Percentiles rank a stretch among this genome's conserved stretches.
phyloP scores from a whole-genome alignment of 202 grass and related monocot genomes.

The Hordeum pubiflorum region DNA sequence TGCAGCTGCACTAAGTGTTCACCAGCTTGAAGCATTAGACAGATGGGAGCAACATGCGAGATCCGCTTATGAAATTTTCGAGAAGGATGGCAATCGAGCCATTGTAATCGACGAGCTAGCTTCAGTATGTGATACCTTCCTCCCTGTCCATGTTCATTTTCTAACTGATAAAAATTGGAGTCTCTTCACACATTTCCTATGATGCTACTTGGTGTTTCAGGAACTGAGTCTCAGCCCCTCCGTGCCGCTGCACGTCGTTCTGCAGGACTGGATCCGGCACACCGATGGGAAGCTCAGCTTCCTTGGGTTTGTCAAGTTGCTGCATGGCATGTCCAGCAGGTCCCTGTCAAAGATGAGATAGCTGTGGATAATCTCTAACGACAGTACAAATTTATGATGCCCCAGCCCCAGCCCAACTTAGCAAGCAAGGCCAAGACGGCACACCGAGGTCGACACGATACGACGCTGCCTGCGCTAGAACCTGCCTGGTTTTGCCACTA shows the following conservation, averaged over 20 bases:
- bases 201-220: constrained; percentile 20
- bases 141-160: not conserved
- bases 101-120: constrained; percentile 77
- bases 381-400: constrained; percentile 16
- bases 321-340: constrained; percentile 66
- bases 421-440: constrained; percentile 11
- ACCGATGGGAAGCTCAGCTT: constrained; percentile 74
- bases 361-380: constrained; percentile 37
- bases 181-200: not conserved
- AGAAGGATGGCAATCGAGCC: constrained; percentile 73
- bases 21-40: constrained; percentile 79
- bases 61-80: constrained; percentile 65
- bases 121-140: constrained; percentile 40
- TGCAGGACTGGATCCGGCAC: constrained; percentile 79
- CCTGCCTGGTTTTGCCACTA: constrained; percentile 26
- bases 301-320: constrained; percentile 67
- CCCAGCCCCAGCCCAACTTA: constrained; percentile 4
- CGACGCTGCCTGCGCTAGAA: constrained; percentile 16
- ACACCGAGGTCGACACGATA: constrained; percentile 9
- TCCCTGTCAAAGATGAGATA: constrained; percentile 52
- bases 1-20: constrained; percentile 65
- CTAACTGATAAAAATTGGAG: not conserved
- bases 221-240: constrained; percentile 68
- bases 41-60: constrained; percentile 84
- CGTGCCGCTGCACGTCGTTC: constrained; percentile 60